Evolutionary conservation across 306 rosid genomes (phyloP).

Genomic region (Comarum palustre): DNA sequence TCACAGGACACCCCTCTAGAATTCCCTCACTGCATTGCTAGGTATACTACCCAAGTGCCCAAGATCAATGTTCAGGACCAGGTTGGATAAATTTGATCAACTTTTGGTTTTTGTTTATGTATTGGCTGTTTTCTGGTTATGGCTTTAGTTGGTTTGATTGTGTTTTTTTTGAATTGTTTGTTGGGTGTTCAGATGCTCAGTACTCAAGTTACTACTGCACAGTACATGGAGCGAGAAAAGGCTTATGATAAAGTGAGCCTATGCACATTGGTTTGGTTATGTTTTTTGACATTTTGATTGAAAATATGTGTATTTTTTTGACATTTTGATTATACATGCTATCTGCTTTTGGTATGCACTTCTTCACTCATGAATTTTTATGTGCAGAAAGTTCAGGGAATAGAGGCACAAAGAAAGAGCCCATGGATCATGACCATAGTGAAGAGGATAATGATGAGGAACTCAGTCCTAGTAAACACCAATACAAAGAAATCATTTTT

Average conservation of each 20-base stretch:
- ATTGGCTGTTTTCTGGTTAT: background rate
- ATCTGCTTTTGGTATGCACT: slow-evolving; percentile 30
- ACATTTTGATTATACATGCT: slow-evolving; percentile 16
- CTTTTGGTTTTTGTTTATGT: background rate
- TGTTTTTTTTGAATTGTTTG: slow-evolving; percentile 17
- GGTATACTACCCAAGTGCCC: slow-evolving; percentile 59
- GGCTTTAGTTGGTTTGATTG: background rate
- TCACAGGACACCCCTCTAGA: slow-evolving; percentile 74
- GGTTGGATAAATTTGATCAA: slow-evolving; percentile 39
- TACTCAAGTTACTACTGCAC: slow-evolving; percentile 58
- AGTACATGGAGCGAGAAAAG: slow-evolving; percentile 78
- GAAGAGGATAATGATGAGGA: slow-evolving; percentile 51
- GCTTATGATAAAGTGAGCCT: slow-evolving; percentile 79
- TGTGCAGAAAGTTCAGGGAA: slow-evolving; percentile 45
- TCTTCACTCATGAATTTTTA: slow-evolving; percentile 17
- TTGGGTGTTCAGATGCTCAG: slow-evolving; percentile 64
- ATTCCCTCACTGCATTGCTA: slow-evolving; percentile 89
- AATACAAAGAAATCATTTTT: slow-evolving; percentile 54
- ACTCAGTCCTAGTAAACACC: slow-evolving; percentile 32
- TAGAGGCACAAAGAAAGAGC: slow-evolving; percentile 39
- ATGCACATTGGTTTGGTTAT: slow-evolving; percentile 11
- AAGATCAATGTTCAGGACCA: slow-evolving; percentile 74
- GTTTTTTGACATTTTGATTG: background rate
- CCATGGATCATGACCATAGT: slow-evolving; percentile 44
- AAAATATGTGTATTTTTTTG: background rate